phyloP scores from a whole-genome alignment of 2,329 filamentous ascomycete species.

The Rhinocladiella similis region DNA sequence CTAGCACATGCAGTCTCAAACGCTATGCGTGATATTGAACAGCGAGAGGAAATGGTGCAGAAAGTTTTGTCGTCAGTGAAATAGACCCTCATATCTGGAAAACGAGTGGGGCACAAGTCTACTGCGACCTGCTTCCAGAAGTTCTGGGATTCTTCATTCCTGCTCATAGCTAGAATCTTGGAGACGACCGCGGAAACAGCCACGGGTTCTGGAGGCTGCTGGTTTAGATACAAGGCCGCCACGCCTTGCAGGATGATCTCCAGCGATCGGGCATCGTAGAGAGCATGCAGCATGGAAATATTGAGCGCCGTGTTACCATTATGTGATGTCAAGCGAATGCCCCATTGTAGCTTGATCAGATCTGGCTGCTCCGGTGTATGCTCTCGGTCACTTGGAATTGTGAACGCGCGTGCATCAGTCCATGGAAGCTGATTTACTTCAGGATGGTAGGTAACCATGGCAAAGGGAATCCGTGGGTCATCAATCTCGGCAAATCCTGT shows the following conservation, averaged over 20 bases:
- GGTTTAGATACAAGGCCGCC: conserved; percentile 38
- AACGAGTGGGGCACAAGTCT: conserved; percentile 63
- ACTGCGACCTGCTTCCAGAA: conserved; percentile 66
- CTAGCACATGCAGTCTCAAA: conserved; percentile 59
- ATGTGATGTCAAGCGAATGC: conserved; percentile 50
- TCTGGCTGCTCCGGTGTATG: conserved; percentile 1
- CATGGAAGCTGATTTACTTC: conserved; percentile 41
- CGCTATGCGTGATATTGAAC: conserved; percentile 40
- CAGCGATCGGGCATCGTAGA: conserved; percentile 82
- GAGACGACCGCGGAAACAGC: conserved; percentile 46
- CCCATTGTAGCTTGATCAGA: conserved; percentile 56
- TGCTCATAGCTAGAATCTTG: conserved; percentile 40
- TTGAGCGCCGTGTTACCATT: conserved; percentile 38
- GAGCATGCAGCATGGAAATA: conserved; percentile 70
- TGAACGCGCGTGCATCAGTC: conserved; percentile 24
- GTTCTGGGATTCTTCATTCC: conserved; percentile 33
- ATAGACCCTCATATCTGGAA: conserved; percentile 73
- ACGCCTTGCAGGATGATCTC: conserved; percentile 65
- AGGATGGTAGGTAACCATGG: conserved; percentile 66
- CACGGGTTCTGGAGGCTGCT: conserved; percentile 19
- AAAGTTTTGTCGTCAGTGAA: conserved; percentile 37
- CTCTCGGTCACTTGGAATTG: neutral
- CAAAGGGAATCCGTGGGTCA: conserved; percentile 63
- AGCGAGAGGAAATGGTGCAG: conserved; percentile 37
- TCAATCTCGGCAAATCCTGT: conserved; percentile 69